Base-by-base conservation (phyloP, 495 filamentous ascomycete species). In the Daldinia vernicosa region DNA sequence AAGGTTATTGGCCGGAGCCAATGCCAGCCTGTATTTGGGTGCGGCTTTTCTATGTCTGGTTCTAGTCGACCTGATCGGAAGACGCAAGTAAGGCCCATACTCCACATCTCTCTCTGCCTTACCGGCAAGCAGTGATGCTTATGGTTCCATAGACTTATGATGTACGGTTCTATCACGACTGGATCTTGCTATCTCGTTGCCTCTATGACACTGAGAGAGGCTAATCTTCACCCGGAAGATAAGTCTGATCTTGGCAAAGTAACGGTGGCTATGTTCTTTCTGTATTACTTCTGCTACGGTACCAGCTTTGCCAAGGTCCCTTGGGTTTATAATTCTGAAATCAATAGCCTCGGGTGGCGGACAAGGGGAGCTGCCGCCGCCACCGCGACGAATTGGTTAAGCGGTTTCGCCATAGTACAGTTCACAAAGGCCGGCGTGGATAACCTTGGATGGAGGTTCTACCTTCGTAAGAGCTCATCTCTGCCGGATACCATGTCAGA, bases 91-190 rank as follows among this genome's bases (percentile, higher is more conserved):
- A 47, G 67, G 7, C 56, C 22, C 30, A 22, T 35, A 52, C 4
- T 22, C 11, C 12, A 26, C 12, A 58, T 37, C 27, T 28, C 4
- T 37, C n/a, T 53, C 39, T 45, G 26, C 43, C 43, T n/a, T 35
- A 32, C 26, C 22, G 30, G 17, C 17, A 39, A 17, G 39, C 12
- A 51, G 27, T 37, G 17, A 43, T 33, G 43, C 61, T 60, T 40
- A 75, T 60, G 19, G 19, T 32, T 24, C 15, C 15, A n/a, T 28
- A 78, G 83, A 43, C 84, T 86, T 6, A 87, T 89, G 85, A 71
- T 77, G 47, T 78, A 77, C 51, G 76, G 76, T 35, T 72, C 73
- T n/a, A 28, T 74, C 1, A 71, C 73, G 5, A 77, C 64, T 32
- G 73, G 75, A 19, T 75, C 66, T 7, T 71, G 72, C 22, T 77